Conservation (phyloP, 768 basidiomycete genomes). For the Serendipita sp. region DNA sequence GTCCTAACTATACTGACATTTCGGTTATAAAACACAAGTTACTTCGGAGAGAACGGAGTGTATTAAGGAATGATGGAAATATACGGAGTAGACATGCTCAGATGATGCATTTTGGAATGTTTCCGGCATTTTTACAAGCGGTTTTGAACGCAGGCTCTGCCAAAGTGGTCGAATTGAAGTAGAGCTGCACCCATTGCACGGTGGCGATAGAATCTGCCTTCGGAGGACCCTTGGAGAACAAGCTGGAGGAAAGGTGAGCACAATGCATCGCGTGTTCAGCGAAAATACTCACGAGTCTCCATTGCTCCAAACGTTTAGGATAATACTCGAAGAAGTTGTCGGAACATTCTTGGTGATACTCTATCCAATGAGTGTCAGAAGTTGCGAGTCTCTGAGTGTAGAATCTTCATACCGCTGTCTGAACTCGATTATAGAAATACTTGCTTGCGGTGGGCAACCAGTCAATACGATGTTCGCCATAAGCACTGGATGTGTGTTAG, state of each 20-base stretch:
- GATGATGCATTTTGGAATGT: constrained; percentile 2
- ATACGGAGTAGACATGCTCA: not conserved
- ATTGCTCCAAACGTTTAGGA: constrained; percentile 13
- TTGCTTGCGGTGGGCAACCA: constrained; percentile 9
- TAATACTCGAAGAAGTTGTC: not conserved
- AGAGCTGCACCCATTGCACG: constrained; percentile 12
- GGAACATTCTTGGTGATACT: constrained; percentile 13
- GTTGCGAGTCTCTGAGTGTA: too few relatives aligned
- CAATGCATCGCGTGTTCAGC: not conserved
- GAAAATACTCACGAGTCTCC: constrained; percentile 10
- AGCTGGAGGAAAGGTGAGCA: not conserved
- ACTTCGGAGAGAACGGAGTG: constrained; percentile 15
- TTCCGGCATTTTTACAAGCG: constrained; percentile 9
- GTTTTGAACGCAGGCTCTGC: constrained; percentile 7
- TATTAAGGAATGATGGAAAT: constrained; percentile 28
- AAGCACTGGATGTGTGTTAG: constrained; percentile 8
- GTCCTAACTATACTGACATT: constrained; percentile 49
- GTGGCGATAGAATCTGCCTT: constrained; percentile 12
- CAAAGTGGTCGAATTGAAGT: constrained; percentile 13
- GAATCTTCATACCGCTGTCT: not conserved
- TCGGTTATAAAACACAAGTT: constrained; percentile 23
- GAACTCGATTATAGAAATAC: constrained; percentile 9
- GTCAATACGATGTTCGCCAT: constrained; percentile 13
- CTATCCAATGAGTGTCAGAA: constrained; percentile 4
- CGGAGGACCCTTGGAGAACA: constrained; percentile 11